Evolutionary conservation across 306 rosid genomes (phyloP), one percentile per base, ranked within the genome.

Genomic region (Acmispon strigosus): DNA sequence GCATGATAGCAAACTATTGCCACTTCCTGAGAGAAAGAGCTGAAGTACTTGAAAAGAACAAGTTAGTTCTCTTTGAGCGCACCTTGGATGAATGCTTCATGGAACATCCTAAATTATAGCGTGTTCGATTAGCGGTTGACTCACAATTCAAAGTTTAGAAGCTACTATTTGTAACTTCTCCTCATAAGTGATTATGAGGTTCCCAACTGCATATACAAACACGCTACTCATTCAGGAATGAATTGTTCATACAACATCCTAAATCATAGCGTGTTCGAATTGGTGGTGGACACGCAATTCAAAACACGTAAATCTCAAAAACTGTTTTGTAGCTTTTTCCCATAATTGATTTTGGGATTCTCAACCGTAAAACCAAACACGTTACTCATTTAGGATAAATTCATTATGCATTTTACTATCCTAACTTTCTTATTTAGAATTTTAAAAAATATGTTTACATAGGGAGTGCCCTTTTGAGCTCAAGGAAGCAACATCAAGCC

Each of bases 401-500:
- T 41, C 12, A 45, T 66, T 6, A 43, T 69, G 50, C 4, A n/a
- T 12, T 47, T 52, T 20, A 29, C 11, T n/a, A 15, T 66, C 62
- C 24, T 55, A 36, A 63, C 37, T 39, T 62, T 14, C 24, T 52
- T 18, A 55, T 42, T 32, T 68, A 4, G 27, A 8, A 6, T 15
- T n/a, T 59, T 18, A 5, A 4, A 1, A 54, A 41, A 37, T 1
- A 6, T 44, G 65, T 69, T 76, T 45, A 8, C 2, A n/a, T 57
- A 87, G 96, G 37, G 91, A 84, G 18, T 90, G 91, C 62, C 88
- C 85, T 32, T 59, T 75, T 58, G 94, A 87, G 53, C 78, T 90
- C 59, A 86, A 75, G 71, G 96, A 86, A 81, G 86, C 82, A 59
- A 41, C 71, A 32, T 66, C 87, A 9, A 85, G 88, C 68, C 84